phyloP scores from a whole-genome alignment of 495 filamentous ascomycete genomes.

The Lindgomyces ingoldianus region DNA sequence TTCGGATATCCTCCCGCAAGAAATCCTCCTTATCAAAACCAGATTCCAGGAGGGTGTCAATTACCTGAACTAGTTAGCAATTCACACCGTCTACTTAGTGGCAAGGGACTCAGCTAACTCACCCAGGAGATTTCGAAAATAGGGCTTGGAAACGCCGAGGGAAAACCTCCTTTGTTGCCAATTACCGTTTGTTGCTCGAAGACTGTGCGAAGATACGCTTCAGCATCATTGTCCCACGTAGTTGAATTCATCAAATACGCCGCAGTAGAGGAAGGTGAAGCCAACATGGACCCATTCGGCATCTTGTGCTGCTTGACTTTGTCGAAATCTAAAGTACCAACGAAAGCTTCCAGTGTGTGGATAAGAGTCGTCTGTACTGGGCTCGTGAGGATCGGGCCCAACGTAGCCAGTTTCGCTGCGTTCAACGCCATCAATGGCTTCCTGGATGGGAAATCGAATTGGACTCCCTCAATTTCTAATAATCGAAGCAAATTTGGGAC shows the following conservation, averaged over 20 bases:
- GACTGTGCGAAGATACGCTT: conserved; percentile 28
- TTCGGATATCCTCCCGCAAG: conserved; percentile 21
- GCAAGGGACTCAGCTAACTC: conserved; percentile 26
- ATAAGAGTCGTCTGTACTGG: conserved; percentile 40
- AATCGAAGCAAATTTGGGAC: conserved; percentile 27
- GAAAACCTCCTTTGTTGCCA: conserved; percentile 24
- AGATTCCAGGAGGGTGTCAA: conserved; percentile 19
- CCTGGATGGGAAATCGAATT: conserved; percentile 28
- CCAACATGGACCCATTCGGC: conserved; percentile 50
- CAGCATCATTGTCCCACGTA: conserved; percentile 46
- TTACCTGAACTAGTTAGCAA: conserved; percentile 16
- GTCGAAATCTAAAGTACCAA: conserved; percentile 51
- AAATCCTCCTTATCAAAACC: conserved; percentile 29
- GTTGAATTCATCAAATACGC: conserved; percentile 50
- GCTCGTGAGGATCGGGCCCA: conserved; percentile 40
- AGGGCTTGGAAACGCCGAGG: conserved; percentile 29
- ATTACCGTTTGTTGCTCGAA: conserved; percentile 3
- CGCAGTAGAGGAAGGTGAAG: conserved; percentile 53
- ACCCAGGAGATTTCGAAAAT: conserved; percentile 33
- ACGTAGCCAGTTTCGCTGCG: conserved; percentile 17
- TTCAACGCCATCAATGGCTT: conserved; percentile 30
- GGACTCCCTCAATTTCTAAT: conserved; percentile 21
- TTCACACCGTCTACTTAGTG: conserved; percentile 22
- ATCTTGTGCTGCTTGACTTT: conserved; percentile 49
- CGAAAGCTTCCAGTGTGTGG: conserved; percentile 55